Evolutionary conservation across 225 moss, liverwort and hornwort species (phyloP).

Genomic region (Physcomitrium patens): DNA sequence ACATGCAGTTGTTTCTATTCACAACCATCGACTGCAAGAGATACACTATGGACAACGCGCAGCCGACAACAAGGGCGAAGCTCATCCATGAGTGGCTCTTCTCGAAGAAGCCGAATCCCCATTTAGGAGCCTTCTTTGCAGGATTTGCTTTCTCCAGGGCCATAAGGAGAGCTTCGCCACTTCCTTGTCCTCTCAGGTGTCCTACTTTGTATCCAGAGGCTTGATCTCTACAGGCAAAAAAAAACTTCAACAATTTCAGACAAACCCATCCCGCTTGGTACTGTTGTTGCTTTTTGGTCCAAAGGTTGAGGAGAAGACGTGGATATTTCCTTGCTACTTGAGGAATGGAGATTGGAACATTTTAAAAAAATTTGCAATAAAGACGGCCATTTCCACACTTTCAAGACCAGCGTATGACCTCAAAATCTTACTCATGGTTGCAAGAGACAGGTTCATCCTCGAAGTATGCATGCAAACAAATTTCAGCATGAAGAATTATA

Average conservation of each 20-base stretch:
- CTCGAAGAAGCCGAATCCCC: slow-evolving; percentile 15
- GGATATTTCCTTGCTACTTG: not conserved
- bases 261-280: too few relatives aligned
- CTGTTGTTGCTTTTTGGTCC: not conserved
- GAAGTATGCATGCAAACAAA: too few relatives aligned
- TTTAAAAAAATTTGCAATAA: not conserved
- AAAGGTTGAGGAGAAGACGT: too few relatives aligned
- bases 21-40: slow-evolving; percentile 24
- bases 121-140: slow-evolving; percentile 19
- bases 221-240: not conserved
- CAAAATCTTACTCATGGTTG: not conserved
- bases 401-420: not conserved
- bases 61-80: not conserved
- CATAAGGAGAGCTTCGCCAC: slow-evolving; percentile 2
- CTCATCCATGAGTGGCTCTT: slow-evolving; percentile 11
- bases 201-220: not conserved
- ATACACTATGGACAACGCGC: slow-evolving; percentile 12
- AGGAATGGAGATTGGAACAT: not conserved
- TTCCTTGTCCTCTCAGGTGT: not conserved
- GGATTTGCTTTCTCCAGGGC: not conserved
- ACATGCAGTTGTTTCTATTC: slow-evolving; percentile 7
- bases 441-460: not conserved
- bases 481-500: not conserved
- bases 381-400: not conserved
- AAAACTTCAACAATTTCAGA: not conserved